phyloP scores from a whole-genome alignment of 768 basidiomycete genomes.

The Suillus luteus region DNA sequence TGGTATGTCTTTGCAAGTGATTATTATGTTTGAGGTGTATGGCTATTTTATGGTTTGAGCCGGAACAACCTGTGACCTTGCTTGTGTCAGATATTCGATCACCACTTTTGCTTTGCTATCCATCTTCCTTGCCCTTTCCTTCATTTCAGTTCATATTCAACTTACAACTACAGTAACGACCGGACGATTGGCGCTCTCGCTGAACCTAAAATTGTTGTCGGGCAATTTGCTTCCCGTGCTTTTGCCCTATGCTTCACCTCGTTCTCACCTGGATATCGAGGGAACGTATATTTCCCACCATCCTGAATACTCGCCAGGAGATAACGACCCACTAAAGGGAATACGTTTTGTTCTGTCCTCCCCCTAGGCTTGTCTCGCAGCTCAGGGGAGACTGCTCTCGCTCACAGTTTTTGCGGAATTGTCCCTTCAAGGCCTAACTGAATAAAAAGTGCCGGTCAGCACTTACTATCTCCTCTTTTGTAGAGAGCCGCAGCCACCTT shows the following conservation, averaged over 20 bases:
- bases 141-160: neutral
- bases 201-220: neutral
- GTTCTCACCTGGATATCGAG: slow-evolving; percentile 52
- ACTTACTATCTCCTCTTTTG: slow-evolving; percentile 89
- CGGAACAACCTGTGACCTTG: no score
- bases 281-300: slow-evolving; percentile 84
- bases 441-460: slow-evolving; percentile 90
- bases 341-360: slow-evolving; percentile 74
- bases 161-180: neutral
- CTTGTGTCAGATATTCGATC: neutral
- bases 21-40: neutral
- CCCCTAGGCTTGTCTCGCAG: slow-evolving; percentile 60
- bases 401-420: slow-evolving; percentile 56
- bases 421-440: slow-evolving; percentile 82
- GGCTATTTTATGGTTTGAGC: neutral
- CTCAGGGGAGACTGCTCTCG: neutral
- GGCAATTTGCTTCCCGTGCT: neutral
- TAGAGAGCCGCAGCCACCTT: slow-evolving; percentile 83
- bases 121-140: neutral
- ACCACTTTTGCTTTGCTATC: neutral
- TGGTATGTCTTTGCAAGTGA: slow-evolving; percentile 56
- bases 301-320: slow-evolving; percentile 78
- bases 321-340: slow-evolving; percentile 82
- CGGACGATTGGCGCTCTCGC: neutral
- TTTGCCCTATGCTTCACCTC: neutral